Conservation (phyloP, 352 stramenopile species). For the Phytophthora melonis region DNA sequence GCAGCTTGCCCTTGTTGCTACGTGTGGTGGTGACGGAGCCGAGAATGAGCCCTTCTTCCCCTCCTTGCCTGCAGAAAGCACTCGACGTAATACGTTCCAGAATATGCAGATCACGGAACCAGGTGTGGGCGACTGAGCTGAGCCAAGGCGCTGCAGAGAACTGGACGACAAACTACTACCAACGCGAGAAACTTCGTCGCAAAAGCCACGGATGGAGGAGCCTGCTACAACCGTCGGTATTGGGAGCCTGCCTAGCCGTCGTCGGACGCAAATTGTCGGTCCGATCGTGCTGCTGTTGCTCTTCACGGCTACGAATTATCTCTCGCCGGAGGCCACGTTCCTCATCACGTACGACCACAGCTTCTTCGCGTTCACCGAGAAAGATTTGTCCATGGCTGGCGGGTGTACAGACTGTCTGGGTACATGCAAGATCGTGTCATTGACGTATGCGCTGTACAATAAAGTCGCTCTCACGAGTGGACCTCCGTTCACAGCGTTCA, state of each 20-base stretch:
- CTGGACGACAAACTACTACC: constrained; percentile 29
- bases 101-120: constrained; percentile 3
- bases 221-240: constrained; percentile 15
- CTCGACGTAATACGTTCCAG: constrained; percentile 8
- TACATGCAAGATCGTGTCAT: constrained; percentile 25
- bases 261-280: constrained; percentile 25
- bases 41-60: constrained; percentile 5
- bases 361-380: constrained; percentile 36
- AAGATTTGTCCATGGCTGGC: constrained; percentile 34
- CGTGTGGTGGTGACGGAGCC: not conserved
- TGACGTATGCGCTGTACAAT: constrained; percentile 28
- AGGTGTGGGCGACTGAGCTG: constrained; percentile 4
- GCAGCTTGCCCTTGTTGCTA: not conserved
- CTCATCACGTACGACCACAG: constrained; percentile 35
- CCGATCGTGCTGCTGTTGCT: constrained; percentile 32
- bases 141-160: constrained; percentile 6
- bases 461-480: constrained; percentile 22
- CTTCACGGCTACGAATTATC: constrained; percentile 29
- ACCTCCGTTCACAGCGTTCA: constrained; percentile 32
- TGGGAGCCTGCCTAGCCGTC: constrained; percentile 30
- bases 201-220: constrained; percentile 16
- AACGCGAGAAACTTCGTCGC: constrained; percentile 14
- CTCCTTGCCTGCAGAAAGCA: not conserved
- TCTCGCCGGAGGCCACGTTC: constrained; percentile 25
- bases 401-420: constrained; percentile 33